These are phyloP conservation scores for Microstroma glucosiphilum DNA, from an alignment of 1,284 basidiomycete genomes.

Conservation along the genomic window DNA sequence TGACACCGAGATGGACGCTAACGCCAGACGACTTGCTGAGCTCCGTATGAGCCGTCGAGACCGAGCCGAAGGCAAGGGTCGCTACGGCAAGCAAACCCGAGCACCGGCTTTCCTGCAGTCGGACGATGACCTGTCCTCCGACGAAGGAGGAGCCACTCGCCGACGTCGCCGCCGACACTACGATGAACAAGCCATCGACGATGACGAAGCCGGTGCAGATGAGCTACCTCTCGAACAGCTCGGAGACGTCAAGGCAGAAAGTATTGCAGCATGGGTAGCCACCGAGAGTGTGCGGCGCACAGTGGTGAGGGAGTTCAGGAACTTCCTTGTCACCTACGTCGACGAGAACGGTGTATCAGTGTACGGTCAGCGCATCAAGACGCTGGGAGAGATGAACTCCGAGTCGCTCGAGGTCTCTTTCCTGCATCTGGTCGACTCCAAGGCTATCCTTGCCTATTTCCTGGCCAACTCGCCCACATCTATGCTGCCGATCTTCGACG, in stretches of 20 bases:
- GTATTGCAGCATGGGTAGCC: slow-evolving; percentile 93
- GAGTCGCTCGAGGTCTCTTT: slow-evolving; percentile 97
- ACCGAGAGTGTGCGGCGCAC: slow-evolving; percentile 82
- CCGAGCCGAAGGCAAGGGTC: slow-evolving; percentile 59
- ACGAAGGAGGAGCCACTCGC: slow-evolving; percentile 46
- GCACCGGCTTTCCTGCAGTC: slow-evolving; percentile 79
- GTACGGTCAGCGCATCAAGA: slow-evolving; percentile 87
- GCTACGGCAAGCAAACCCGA: slow-evolving; percentile 58
- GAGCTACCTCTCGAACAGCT: slow-evolving; percentile 92
- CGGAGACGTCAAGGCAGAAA: slow-evolving; percentile 93
- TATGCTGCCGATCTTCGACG: slow-evolving; percentile 91
- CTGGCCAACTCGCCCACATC: slow-evolving; percentile 86
- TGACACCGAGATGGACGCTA: slow-evolving; percentile 66
- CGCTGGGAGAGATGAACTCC: slow-evolving; percentile 91
- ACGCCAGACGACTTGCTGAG: slow-evolving; percentile 76
- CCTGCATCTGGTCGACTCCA: slow-evolving; percentile 78
- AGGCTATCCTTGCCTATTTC: slow-evolving; percentile 94
- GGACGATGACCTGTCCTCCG: slow-evolving; percentile 55
- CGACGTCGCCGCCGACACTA: slow-evolving; percentile 52
- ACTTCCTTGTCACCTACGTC: slow-evolving; percentile 91
- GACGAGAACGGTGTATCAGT: slow-evolving; percentile 86
- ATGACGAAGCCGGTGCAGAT: slow-evolving; percentile 58
- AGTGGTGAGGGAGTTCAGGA: slow-evolving; percentile 84
- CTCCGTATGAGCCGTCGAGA: slow-evolving; percentile 81
- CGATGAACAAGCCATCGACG: slow-evolving; percentile 59